A percentile compares a stretch with the other conserved stretches of the same genome.
These are phyloP conservation scores for Brasenia schreberi DNA, from an alignment of 164 flowering plant species.

Conservation along the genomic window DNA sequence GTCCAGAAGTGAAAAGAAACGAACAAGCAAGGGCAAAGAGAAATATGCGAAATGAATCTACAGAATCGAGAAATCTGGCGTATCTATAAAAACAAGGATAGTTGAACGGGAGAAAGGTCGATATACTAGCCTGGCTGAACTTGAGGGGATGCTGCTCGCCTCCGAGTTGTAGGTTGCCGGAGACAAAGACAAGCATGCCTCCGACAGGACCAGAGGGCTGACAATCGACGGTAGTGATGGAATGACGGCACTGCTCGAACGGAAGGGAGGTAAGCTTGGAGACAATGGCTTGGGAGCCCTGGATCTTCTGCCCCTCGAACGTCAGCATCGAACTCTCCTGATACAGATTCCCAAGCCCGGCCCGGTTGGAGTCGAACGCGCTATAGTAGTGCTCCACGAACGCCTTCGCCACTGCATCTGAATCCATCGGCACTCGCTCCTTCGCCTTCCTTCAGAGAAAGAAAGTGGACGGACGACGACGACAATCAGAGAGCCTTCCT, in stretches of 20 bases:
- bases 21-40: no score
- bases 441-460: background rate
- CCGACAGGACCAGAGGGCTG: conserved; percentile 79
- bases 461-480: no score
- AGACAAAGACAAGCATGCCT: conserved; percentile 80
- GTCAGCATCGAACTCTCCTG: conserved; percentile 72
- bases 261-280: conserved; percentile 57
- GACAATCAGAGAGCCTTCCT: no score
- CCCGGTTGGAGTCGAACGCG: conserved; percentile 62
- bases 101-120: background rate
- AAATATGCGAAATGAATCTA: no score
- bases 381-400: conserved; percentile 91
- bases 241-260: conserved; percentile 75
- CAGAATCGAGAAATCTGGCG: no score
- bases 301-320: conserved; percentile 84
- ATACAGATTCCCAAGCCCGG: conserved; percentile 42
- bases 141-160: conserved; percentile 84
- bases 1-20: no score
- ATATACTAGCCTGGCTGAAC: conserved; percentile 62
- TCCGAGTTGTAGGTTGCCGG: conserved; percentile 67
- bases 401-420: conserved; percentile 60
- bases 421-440: conserved; percentile 39
- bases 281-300: conserved; percentile 52
- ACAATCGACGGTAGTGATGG: conserved; percentile 73
- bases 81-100: no score